Evolutionary conservation across 2,329 filamentous ascomycete species (phyloP), one percentile per base, ranked within the genome.

Genomic region (Lachnellula arida): DNA sequence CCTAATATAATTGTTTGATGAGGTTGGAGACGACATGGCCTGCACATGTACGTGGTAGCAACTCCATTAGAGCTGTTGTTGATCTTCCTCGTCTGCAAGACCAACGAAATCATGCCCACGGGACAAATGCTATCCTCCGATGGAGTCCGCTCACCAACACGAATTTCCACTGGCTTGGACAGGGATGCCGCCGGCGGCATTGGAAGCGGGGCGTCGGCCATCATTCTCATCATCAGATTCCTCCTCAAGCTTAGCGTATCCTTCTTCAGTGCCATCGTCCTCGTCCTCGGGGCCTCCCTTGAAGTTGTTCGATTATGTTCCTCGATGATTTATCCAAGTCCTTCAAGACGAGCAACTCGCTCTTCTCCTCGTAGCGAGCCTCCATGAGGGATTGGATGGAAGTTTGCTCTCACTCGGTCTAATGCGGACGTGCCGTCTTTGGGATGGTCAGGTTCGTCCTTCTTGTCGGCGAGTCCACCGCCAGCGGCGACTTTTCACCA

Each of bases 51-150:
- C 19, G 19, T 19, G 19, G 19, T 19, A 19, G 19, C 19, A 71
- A 97, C 94, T 64, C 94, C 94, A 57, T 99, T 94, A 71, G 99
- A 99, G 75, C 99, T 97, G 67, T 88, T 93, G 75, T 86, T 14
- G 12, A 39, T 39, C 12, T 97, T 74, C 97, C 94, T 28, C 94
- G 94, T 60, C 91, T 92, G 70, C 94, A 91, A 72, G 47, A 22
- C 43, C 40, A 51, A 51, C 55, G 35, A 5, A 23, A 55, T 37
- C 44, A 49, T 44, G 48, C 52, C 57, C 46, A 50, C 51, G 49
- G 56, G 46, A 55, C 28, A 46, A 62, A 63, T 19, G 19, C 19
- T 19, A 19, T 19, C 19, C 19, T 19, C 25, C 43, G 42, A 25
- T 11, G 28, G 23, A 14, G 25, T 40, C 22, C 15, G 32, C 47